Evolutionary conservation across 371 early-diverging fungal species (phyloP).

Genomic region (Amoeboaphelidium protococcarum): DNA sequence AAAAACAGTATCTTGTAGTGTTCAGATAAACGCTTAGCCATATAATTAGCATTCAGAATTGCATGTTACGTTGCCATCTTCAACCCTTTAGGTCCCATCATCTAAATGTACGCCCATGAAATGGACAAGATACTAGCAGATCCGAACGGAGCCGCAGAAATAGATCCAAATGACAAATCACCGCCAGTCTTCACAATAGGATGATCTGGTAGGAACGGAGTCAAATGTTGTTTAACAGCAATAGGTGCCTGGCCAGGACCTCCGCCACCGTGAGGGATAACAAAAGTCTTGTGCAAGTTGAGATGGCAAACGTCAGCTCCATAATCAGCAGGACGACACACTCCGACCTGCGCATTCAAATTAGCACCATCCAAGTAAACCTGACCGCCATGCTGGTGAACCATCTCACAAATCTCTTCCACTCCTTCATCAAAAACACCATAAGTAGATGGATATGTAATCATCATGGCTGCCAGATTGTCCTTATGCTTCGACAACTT

Average conservation of each 20-base stretch:
- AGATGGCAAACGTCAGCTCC: constrained; percentile 95
- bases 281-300: constrained; percentile 95
- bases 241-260: constrained; percentile 95
- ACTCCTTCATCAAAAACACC: constrained; percentile 85
- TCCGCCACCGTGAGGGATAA: constrained; percentile 94
- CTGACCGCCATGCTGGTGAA: constrained; percentile 74
- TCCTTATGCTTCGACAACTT: constrained; percentile 63
- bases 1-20: constrained; percentile 73
- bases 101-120: constrained; percentile 87
- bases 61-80: constrained; percentile 59
- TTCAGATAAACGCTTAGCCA: constrained; percentile 54
- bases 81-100: constrained; percentile 77
- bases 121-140: constrained; percentile 83
- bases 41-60: constrained; percentile 88
- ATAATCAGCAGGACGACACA: constrained; percentile 78
- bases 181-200: constrained; percentile 46
- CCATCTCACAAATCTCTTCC: constrained; percentile 49
- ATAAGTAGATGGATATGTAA: constrained; percentile 91
- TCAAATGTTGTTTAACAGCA: constrained; percentile 59
- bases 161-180: constrained; percentile 51
- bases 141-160: constrained; percentile 88
- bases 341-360: constrained; percentile 89
- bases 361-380: constrained; percentile 98
- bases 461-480: constrained; percentile 73
- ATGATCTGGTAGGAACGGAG: constrained; percentile 76